Evolutionary conservation across 495 filamentous ascomycete species (phyloP), one percentile per base, ranked within the genome.

Genomic region (Glutinoglossum americanum): DNA sequence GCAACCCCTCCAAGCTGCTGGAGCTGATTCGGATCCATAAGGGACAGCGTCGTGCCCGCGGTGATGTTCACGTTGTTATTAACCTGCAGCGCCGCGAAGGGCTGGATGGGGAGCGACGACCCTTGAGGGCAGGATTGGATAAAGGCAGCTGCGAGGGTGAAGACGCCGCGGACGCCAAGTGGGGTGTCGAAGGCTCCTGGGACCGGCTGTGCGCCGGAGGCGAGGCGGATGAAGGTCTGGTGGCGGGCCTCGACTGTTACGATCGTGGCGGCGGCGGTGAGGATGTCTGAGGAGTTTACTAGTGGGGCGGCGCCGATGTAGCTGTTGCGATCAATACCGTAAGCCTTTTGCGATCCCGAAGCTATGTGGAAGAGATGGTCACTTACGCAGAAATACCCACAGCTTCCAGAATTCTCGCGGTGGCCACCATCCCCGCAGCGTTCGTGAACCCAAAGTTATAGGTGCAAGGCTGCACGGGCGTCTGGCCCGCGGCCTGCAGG

Each of bases 371-470:
- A 21, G 3, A 21, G 19, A 32, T 33, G 47, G 48, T 3, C 7
- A 60, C 60, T 57, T 66, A 71, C 59, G 80, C 79, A 28, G 75
- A 77, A 41, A 82, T 66, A 58, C 79, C 79, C 56, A 81, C 76
- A 59, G 75, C 77, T 64, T 82, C 80, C 45, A 82, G 76, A 41
- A 81, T 66, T 45, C 73, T 71, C 25, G 79, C 80, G 2, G 77
- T 80, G 35, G 68, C 74, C 33, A 81, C 72, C 78, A 82, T 81
- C 57, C 67, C 70, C 25, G 71, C 68, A 32, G 78, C 78, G 64
- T 76, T 70, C 33, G 77, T 78, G 64, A 81, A 75, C 61, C 72
- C 73, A 59, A 82, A 82, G 70, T 81, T 72, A 70, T 82, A 82
- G 54, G 68, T 66, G 71, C 79, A 82, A 0, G 74, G 71, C 67